Conservation (phyloP, 176 grass and related monocot genomes). For the Cymbopogon citratus region DNA sequence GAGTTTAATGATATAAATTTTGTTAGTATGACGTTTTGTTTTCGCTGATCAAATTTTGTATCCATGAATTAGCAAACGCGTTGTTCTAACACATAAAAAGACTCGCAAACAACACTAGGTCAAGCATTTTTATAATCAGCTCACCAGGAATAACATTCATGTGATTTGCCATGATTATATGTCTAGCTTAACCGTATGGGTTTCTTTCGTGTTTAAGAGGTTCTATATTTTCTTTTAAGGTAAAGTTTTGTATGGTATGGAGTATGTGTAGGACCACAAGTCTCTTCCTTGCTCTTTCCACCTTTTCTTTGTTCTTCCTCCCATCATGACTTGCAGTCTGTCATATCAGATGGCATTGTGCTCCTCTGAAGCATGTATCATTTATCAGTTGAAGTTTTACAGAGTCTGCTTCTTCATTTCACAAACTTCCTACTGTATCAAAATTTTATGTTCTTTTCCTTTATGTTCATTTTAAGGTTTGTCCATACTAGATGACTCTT, state of each 20-base stretch:
- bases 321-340: not conserved
- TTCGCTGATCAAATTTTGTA: not conserved
- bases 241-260: not conserved
- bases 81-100: not conserved
- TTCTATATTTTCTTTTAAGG: not conserved
- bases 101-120: not conserved
- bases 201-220: not conserved
- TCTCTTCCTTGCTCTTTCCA: not conserved
- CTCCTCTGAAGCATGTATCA: conserved; percentile 1
- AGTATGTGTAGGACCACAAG: not conserved
- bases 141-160: not conserved
- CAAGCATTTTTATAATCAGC: not conserved
- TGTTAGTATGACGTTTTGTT: not conserved
- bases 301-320: conserved; percentile 3
- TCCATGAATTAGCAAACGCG: not conserved
- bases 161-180: not conserved
- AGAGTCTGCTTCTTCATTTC: not conserved
- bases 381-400: not conserved
- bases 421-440: not conserved
- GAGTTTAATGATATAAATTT: not conserved
- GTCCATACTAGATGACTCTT: not conserved
- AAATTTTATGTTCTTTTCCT: not conserved
- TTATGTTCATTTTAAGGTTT: not conserved
- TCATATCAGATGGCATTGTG: not conserved
- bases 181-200: not conserved